phyloP scores from a whole-genome alignment of 208 protist genomes.

The Tetramitus jugosus region DNA sequence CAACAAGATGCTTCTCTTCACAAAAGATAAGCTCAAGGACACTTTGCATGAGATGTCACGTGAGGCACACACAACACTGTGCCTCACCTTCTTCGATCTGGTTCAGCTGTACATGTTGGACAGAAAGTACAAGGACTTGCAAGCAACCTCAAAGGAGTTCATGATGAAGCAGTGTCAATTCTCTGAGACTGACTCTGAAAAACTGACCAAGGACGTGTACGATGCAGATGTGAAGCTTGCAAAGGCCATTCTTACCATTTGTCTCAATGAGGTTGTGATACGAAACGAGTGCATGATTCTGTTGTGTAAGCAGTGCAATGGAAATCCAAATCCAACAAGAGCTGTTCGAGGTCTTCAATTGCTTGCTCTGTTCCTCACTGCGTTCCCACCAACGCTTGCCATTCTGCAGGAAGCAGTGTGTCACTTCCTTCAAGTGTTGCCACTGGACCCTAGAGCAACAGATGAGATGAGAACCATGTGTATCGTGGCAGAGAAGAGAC shows the following conservation, averaged over 20 bases:
- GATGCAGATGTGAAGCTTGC: no score
- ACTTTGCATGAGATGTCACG: not conserved
- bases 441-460: not conserved
- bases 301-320: not conserved
- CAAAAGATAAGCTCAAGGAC: not conserved
- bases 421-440: not conserved
- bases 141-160: no score
- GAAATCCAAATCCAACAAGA: not conserved
- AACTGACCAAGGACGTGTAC: no score
- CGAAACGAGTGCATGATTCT: not conserved
- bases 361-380: not conserved
- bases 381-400: not conserved
- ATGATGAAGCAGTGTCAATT: no score
- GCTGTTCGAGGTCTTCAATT: not conserved
- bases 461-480: not conserved
- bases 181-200: no score
- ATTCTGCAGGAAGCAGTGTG: not conserved
- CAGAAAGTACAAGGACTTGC: not conserved
- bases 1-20: not conserved
- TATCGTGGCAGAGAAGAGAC: not conserved
- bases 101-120: not conserved
- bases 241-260: not conserved
- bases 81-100: not conserved
- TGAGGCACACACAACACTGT: not conserved
- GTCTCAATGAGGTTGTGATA: not conserved